These are phyloP conservation scores for Trichosporon coremiiforme DNA, from an alignment of 1,284 basidiomycete genomes.

Conservation along the genomic window DNA sequence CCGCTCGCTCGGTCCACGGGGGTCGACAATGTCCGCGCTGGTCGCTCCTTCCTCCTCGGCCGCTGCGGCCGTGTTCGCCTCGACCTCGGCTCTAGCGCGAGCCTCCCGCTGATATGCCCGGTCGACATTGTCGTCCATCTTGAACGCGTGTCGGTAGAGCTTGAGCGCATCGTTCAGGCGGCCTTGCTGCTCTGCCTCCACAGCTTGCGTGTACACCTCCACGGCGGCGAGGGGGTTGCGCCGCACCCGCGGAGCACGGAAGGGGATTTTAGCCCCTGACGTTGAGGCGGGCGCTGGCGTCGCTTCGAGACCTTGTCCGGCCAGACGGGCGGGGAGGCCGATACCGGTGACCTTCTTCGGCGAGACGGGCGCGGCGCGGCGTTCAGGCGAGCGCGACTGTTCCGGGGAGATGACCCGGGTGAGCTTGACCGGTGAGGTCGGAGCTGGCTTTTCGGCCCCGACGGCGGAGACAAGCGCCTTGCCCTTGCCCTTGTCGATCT, in stretches of 20 bases:
- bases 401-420: neutral
- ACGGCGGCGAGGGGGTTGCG: conserved; percentile 59
- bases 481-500: conserved; percentile 7
- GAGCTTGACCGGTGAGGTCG: conserved; percentile 1
- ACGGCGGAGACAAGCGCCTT: conserved; percentile 7
- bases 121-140: conserved; percentile 61
- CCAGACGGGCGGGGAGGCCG: neutral
- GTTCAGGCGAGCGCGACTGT: neutral
- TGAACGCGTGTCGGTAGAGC: conserved; percentile 77
- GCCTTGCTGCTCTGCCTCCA: conserved; percentile 71
- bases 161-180: conserved; percentile 71
- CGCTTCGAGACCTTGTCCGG: neutral
- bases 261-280: conserved; percentile 22
- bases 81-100: conserved; percentile 18
- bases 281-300: neutral
- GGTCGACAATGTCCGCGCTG: conserved; percentile 44
- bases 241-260: conserved; percentile 27
- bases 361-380: neutral
- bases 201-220: conserved; percentile 68
- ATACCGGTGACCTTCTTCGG: conserved; percentile 12
- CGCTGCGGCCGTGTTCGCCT: conserved; percentile 6
- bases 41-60: conserved; percentile 26
- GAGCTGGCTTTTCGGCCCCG: neutral
- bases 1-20: conserved; percentile 38
- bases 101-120: conserved; percentile 37